Evolutionary conservation across 768 basidiomycete genomes (phyloP).

Genomic region (Megacollybia marginata): DNA sequence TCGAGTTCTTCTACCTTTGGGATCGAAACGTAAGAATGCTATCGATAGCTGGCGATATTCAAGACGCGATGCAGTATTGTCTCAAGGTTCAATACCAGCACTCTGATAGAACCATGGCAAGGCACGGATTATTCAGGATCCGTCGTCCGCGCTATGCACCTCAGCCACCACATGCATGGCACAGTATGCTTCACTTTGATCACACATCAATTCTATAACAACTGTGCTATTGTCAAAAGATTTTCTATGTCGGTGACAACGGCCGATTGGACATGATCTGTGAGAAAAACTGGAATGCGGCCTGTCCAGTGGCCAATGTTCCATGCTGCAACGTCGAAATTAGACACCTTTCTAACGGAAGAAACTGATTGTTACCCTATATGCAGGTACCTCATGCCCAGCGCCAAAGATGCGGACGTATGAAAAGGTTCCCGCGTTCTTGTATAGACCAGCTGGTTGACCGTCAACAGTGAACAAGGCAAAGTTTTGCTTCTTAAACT

Average conservation of each 20-base stretch:
- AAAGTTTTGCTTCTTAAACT: slow-evolving; percentile 36
- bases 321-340: slow-evolving; percentile 1
- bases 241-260: slow-evolving; percentile 4
- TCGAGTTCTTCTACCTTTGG: no score
- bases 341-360: not conserved
- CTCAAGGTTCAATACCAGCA: no score
- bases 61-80: no score
- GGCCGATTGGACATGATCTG: slow-evolving; percentile 14
- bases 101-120: no score
- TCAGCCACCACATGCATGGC: no score
- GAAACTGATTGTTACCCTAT: not conserved
- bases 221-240: no score
- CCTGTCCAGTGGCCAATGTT: slow-evolving; percentile 12
- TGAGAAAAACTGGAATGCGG: slow-evolving; percentile 15
- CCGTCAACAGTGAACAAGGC: slow-evolving; percentile 44
- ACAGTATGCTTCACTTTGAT: no score
- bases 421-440: not conserved
- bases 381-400: not conserved
- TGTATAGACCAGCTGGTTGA: slow-evolving; percentile 8
- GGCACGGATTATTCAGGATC: no score
- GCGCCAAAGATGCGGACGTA: not conserved
- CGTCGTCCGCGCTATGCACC: no score
- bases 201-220: no score
- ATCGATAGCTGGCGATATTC: no score
- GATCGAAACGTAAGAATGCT: no score